Evolutionary conservation across 2,329 filamentous ascomycete genomes (phyloP).

Genomic region (Grosmannia penicillata): DNA sequence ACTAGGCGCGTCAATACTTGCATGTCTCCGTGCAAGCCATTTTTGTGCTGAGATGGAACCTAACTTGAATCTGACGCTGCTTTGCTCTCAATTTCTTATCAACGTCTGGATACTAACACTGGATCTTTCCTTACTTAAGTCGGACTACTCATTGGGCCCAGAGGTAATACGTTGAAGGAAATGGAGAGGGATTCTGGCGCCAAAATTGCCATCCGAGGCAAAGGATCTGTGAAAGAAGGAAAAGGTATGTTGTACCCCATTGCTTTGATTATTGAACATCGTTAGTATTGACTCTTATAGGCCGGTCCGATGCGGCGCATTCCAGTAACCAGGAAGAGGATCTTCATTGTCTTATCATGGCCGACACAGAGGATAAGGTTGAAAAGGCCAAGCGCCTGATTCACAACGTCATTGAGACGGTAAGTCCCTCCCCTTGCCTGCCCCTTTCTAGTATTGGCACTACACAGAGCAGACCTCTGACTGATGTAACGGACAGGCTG

Average conservation of each 20-base stretch:
- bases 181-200: constrained; percentile 96
- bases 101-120: constrained; percentile 62
- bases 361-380: constrained; percentile 97
- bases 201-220: constrained; percentile 98
- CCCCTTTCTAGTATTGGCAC: neutral
- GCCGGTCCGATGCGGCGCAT: constrained; percentile 94
- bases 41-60: constrained; percentile 16
- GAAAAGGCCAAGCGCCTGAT: constrained; percentile 98
- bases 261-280: too few species aligned
- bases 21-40: constrained; percentile 13
- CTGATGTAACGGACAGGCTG: constrained; percentile 47
- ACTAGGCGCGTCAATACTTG: constrained; percentile 23
- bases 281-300: constrained; percentile 4
- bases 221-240: constrained; percentile 98
- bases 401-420: constrained; percentile 97
- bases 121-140: constrained; percentile 81
- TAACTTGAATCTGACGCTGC: constrained; percentile 11
- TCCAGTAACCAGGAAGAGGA: constrained; percentile 99
- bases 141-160: constrained; percentile 98
- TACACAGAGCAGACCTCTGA: too few species aligned
- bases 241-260: constrained; percentile 41
- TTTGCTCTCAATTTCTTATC: neutral
- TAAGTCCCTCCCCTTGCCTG: constrained; percentile 34
- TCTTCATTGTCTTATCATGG: constrained; percentile 98
- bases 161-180: constrained; percentile 99